Evolutionary conservation across 352 stramenopile species (phyloP), one percentile per base, ranked within the genome.

Genomic region (Pythium aristosporum): DNA sequence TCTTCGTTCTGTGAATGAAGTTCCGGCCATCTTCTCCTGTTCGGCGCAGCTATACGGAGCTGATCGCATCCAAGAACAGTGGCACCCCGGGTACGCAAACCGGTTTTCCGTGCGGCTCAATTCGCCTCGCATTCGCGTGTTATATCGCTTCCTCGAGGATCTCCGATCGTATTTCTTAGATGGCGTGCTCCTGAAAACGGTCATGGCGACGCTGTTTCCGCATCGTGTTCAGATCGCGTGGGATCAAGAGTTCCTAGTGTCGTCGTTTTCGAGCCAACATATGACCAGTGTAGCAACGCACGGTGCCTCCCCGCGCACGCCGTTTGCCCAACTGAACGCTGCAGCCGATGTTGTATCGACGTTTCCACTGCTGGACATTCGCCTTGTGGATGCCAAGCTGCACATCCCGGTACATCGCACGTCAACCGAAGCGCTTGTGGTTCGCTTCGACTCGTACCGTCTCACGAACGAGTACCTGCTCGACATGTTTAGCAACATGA

Each of bases 121-220:
- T 47, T 92, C 87, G 12, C 87, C 87, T 18, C 78, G 85, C 9
- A 90, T 94, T 34, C 84, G 87, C 21, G 87, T 95, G 41, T 66
- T 95, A 23, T 92, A 92, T 63, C 86, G 81, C 37, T 94, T 95
- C 63, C 61, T 95, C 20, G 76, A 90, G 50, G 87, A 95, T 37
- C 75, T 95, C 51, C 78, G 80, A 20, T 76, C 78, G 6, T 94
- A 95, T 43, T 89, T 76, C 47, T 65, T 89, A 28, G 83, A 91
- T 21, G 87, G 87, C 18, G 64, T 85, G 36, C 42, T 94, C 39
- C 54, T 92, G 25, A 57, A 82, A 57, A 94, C 85, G 12, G 58
- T 91, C 12, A 69, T 87, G 48, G 61, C 61, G 2, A 84, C 86
- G 15, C 65, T 90, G 46, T 88, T 85, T 64, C 75, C 64, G n/a